These are phyloP conservation scores for Aspergillus terreus DNA, from an alignment of 2,329 filamentous ascomycete species.

Conservation along the genomic window DNA sequence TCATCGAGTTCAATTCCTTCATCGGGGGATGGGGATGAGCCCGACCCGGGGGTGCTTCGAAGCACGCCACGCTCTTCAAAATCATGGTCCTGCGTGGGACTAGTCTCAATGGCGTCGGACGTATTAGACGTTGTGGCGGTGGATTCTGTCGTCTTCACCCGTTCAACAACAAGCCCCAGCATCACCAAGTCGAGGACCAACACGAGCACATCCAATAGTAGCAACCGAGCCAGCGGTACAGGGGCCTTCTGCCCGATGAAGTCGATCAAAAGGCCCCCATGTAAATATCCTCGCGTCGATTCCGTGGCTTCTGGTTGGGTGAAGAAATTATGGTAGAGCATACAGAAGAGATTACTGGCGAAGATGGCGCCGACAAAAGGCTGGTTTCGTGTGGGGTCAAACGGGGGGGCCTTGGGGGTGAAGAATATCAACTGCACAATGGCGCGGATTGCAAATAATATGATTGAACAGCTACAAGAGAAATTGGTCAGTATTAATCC, in stretches of 20 bases:
- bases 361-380: slow-evolving; percentile 54
- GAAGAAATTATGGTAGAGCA: slow-evolving; percentile 54
- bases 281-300: slow-evolving; percentile 52
- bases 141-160: slow-evolving; percentile 43
- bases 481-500: slow-evolving; percentile 1
- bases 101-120: slow-evolving; percentile 16
- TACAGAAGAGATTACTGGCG: slow-evolving; percentile 53
- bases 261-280: slow-evolving; percentile 61
- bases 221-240: slow-evolving; percentile 50
- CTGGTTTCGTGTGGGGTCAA: slow-evolving; percentile 49
- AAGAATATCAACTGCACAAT: slow-evolving; percentile 56
- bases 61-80: slow-evolving; percentile 57
- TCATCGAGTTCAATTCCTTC: slow-evolving; percentile 41
- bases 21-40: slow-evolving; percentile 28
- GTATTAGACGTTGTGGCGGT: slow-evolving; percentile 5
- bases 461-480: slow-evolving; percentile 52
- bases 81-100: slow-evolving; percentile 51
- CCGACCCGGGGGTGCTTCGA: slow-evolving; percentile 28
- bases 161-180: slow-evolving; percentile 53
- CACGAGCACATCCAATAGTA: slow-evolving; percentile 52
- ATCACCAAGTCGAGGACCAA: slow-evolving; percentile 55
- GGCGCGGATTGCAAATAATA: slow-evolving; percentile 54
- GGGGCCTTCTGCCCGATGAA: slow-evolving; percentile 61
- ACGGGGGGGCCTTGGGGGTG: slow-evolving; percentile 55
- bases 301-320: slow-evolving; percentile 51